Base-by-base conservation (phyloP, 2,329 filamentous ascomycete species). In the Phoma sp. region DNA sequence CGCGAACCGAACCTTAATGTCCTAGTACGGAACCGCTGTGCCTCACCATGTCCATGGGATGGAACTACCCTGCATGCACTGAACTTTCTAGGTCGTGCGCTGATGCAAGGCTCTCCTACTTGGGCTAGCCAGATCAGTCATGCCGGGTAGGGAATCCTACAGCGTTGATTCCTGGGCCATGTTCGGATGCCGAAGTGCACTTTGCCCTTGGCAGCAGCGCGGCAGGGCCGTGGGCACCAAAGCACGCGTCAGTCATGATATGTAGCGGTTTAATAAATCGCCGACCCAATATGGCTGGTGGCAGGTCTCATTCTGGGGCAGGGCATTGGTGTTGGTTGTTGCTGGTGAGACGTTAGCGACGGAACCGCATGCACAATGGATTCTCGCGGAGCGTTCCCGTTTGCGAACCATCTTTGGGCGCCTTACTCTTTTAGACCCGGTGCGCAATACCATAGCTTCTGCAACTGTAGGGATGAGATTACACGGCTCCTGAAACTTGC, bases 331-430 rank as follows among this genome's bases (percentile, higher is more conserved):
- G 29, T 13, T 31, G 29, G 29, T 49, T 39, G 22, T 19, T 31
- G 37, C n/a, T 49, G 46, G 40, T 50, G 45, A 55, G 41, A 50
- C 52, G 29, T 41, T 50, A 55, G 52, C 36, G 41, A 48, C 40
- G 40, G 40, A 41, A 38, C 35, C 25, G 38, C 43, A 32, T 29
- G 44, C 48, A 50, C 40, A 50, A 45, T 25, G 6, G 40, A 45
- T 49, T 37, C 47, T 40, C 33, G 25, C 39, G 33, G 44, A 48
- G 24, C 39, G 12, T 35, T 49, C 40, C 51, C 45, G 46, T 24
- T 40, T 13, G 36, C 32, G 13, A 40, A 15, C 35, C 45, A 19
- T 35, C 22, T 45, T 35, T 13, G 27, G 21, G 15, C 48, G 35
- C 35, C 41, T 45, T 31, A 38, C 33, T 29, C 25, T 35, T n/a